Conservation (phyloP, 352 stramenopile species). For the Phytopythium montanum region DNA sequence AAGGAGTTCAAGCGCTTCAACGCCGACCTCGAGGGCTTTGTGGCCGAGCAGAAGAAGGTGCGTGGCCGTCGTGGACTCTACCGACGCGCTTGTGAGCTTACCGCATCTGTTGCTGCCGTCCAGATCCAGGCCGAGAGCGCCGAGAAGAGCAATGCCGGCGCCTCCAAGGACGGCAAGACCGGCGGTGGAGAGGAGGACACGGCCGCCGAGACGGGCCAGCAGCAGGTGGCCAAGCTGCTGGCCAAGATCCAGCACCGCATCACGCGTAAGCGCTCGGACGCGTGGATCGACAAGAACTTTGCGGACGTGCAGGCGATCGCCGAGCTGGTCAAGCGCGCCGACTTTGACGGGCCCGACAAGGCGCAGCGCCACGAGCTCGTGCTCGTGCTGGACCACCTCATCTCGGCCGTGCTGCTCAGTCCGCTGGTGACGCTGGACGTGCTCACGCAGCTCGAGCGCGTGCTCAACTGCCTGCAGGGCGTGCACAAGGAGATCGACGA, state of each 20-base stretch:
- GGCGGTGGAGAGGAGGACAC: conserved; percentile 20
- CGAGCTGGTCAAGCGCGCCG: conserved; percentile 25
- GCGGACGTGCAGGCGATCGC: conserved; percentile 40
- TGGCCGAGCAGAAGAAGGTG: conserved; percentile 39
- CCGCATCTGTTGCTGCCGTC: neutral
- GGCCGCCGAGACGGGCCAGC: conserved; percentile 20
- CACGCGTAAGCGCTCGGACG: conserved; percentile 52
- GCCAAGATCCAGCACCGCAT: conserved; percentile 59
- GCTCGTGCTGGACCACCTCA: conserved; percentile 63
- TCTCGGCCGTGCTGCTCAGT: conserved; percentile 63
- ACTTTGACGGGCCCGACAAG: conserved; percentile 28
- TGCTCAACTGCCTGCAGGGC: conserved; percentile 33
- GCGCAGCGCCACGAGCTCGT: conserved; percentile 50
- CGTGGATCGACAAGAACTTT: conserved; percentile 67
- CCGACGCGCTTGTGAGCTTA: neutral
- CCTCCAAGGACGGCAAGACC: neutral
- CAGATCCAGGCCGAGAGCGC: conserved; percentile 1
- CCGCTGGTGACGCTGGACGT: conserved; percentile 25
- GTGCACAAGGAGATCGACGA: conserved; percentile 49
- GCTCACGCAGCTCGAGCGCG: conserved; percentile 32
- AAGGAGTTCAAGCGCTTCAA: conserved; percentile 51
- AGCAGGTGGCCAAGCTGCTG: conserved; percentile 42
- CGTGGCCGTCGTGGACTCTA: too few species aligned
- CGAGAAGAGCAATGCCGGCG: neutral
- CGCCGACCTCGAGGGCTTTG: conserved; percentile 37